A percentile compares a stretch with the other conserved stretches of the same genome.
Conservation (phyloP, 345 rosid species). For the Salix dunnii region DNA sequence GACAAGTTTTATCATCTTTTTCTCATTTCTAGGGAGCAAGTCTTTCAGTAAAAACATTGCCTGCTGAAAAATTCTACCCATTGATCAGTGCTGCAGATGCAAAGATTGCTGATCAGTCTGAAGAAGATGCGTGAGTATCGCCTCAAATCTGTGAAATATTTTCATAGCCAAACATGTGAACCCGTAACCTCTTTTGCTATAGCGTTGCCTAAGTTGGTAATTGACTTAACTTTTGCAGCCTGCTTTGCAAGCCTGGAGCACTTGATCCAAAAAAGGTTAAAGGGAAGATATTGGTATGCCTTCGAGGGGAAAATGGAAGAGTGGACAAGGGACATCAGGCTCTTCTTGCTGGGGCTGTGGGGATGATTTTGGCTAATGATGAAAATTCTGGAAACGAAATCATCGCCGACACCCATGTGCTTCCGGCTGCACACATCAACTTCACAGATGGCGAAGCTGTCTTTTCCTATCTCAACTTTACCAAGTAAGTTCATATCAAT, state of each 20-base stretch:
- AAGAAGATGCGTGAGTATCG: slow-evolving; percentile 14
- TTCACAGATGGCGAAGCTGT: slow-evolving; percentile 34
- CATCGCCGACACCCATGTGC: slow-evolving; percentile 35
- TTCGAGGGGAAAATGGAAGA: slow-evolving; percentile 27
- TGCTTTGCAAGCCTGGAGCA: slow-evolving; percentile 18
- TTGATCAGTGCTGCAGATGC: slow-evolving; percentile 11
- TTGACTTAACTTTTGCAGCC: not conserved
- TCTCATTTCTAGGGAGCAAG: slow-evolving; percentile 14
- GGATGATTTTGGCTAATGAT: slow-evolving; percentile 50
- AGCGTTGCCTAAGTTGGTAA: not conserved
- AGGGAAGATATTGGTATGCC: slow-evolving; percentile 62
- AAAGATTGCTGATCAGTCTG: not conserved
- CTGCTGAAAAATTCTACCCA: slow-evolving; percentile 15
- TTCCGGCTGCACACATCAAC: slow-evolving; percentile 45
- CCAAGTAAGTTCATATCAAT: slow-evolving; percentile 31
- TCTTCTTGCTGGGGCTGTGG: slow-evolving; percentile 43
- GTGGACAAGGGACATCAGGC: slow-evolving; percentile 35
- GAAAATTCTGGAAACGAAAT: slow-evolving; percentile 21
- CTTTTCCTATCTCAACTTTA: slow-evolving; percentile 37
- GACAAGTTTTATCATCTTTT: too few species aligned
- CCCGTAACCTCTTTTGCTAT: not conserved
- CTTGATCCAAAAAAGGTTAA: slow-evolving; percentile 53
- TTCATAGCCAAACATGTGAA: not conserved
- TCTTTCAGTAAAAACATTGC: slow-evolving; percentile 14
- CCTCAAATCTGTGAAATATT: not conserved